phyloP scores from a whole-genome alignment of 306 rosid genomes.

The Vigna reflexopilosa region DNA sequence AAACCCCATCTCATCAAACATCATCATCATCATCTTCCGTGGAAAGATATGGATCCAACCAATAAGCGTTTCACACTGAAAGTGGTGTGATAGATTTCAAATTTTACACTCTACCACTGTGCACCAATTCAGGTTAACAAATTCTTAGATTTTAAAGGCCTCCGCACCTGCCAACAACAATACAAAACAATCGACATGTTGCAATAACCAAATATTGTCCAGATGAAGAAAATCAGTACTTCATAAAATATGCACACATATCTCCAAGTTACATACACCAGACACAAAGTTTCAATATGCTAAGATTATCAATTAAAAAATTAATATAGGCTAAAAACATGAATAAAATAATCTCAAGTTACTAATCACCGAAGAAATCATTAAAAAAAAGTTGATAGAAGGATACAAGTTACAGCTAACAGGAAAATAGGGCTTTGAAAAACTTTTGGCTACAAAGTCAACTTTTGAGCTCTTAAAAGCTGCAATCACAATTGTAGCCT shows the following conservation, averaged over 20 bases:
- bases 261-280: not conserved
- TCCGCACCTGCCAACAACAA: conserved; percentile 44
- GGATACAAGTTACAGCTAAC: not conserved
- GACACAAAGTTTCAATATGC: not conserved
- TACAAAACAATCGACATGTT: conserved; percentile 18
- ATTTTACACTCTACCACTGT: conserved; percentile 9
- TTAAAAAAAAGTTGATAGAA: not conserved
- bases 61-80: not conserved
- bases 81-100: conserved; percentile 3
- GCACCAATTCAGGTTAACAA: conserved; percentile 24
- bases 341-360: not conserved
- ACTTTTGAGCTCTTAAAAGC: not conserved
- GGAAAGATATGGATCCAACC: not conserved
- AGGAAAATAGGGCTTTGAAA: not conserved
- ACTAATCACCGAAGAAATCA: not conserved
- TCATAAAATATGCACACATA: not conserved
- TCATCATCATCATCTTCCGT: conserved; percentile 60
- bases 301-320: not conserved
- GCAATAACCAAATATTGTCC: conserved; percentile 1
- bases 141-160: not conserved
- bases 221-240: conserved; percentile 6
- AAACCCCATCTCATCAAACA: conserved; percentile 64
- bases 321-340: not conserved
- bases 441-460: not conserved
- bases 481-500: not conserved